Base-by-base conservation (phyloP, 2,329 filamentous ascomycete species). In the Trichoderma brevicompactum region DNA sequence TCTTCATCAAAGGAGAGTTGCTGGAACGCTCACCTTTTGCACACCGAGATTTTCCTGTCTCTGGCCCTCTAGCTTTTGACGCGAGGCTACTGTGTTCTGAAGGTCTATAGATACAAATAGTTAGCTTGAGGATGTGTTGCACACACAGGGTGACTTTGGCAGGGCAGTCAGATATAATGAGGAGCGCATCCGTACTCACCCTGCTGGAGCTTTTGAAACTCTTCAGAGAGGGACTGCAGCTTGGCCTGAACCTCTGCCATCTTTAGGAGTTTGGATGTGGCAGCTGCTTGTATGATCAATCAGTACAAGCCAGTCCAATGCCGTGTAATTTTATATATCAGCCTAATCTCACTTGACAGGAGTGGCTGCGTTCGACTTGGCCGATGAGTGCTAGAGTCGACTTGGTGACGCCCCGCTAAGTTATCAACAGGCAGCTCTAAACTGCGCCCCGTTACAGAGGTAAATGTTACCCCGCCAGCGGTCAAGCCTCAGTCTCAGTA, bases 51-150 rank as follows among this genome's bases (percentile, higher is more conserved):
- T 99, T 78, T 99, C 95, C 74, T 97, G 92, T 76, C 91, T 91
- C 78, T 99, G 95, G 7, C 93, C 91, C 76, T 97, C 94, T 7
- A 99, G 87, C 79, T 91, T 96, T 80, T 99, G 94, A 68, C 94
- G 87, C 9, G 92, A 91, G 50, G 88, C 84, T 32, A 98, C 87
- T 17, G 87, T 82, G 49, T 83, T 85, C 77, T 93, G 91, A 64
- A 98, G 85, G 71, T 98, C 95, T 97, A 61, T 8, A 17, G 1
- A 40, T 67, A 15, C 10, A 71, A 67, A 53, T 19, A 64, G 6
- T 15, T 23, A 52, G 34, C n/a, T 15, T 56, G n/a, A 54, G 60
- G n/a, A 17, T 6, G 23, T 32, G 13, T 13, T 15, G 19, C 9
- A 48, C 36, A 7, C 8, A 12, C 12, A 38, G 8, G 12, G 12